Base-by-base conservation (phyloP, 2,329 filamentous ascomycete genomes). In the Chaetomium strumarium region DNA sequence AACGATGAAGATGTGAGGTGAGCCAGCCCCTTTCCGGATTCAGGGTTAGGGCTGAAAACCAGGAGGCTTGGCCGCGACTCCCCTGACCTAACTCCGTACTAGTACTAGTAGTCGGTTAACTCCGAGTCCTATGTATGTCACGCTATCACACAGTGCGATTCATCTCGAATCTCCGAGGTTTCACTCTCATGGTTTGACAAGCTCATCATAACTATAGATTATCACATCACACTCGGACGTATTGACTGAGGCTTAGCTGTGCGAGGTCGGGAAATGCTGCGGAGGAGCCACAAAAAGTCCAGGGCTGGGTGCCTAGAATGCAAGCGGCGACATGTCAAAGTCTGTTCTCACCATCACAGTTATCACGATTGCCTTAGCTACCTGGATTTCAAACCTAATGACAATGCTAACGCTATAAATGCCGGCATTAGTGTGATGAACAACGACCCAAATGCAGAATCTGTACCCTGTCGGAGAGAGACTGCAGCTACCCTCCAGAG, bases 241-340 rank as follows among this genome's bases (percentile, higher is more conserved):
- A 52, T 30, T 16, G 14, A 38, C 6, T 36, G 8, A 3, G 37
- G 11, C 12, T 31, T 24, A 17, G 30, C 24, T 17, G 11, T 39
- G 39, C 12, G 11, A 10, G 30, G 16, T 14, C 6, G 29, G 17
- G 20, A 10, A 38, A 60, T 61, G 59, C 59, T 62, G 5, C 58
- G 60, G 13, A 52, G 60, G 46, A 59, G 56, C 33, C 65, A 67
- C 52, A 64, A 62, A 46, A 66, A 67, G 55, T 66, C 64, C 1
- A 57, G 63, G 20, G 61, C 58, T 16, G 65, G 64, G 1, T 67
- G 65, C 51, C 52, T 61, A 3, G 64, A 67, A 31, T 67, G 65
- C 58, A 62, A 62, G 38, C 45, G 58, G 5, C 60, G 60, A 5
- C 60, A 62, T 46, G 58, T 62, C 34, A 62, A 62, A 43, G 60